Conservation (phyloP, 306 rosid species). For the Acacia melanoxylon region DNA sequence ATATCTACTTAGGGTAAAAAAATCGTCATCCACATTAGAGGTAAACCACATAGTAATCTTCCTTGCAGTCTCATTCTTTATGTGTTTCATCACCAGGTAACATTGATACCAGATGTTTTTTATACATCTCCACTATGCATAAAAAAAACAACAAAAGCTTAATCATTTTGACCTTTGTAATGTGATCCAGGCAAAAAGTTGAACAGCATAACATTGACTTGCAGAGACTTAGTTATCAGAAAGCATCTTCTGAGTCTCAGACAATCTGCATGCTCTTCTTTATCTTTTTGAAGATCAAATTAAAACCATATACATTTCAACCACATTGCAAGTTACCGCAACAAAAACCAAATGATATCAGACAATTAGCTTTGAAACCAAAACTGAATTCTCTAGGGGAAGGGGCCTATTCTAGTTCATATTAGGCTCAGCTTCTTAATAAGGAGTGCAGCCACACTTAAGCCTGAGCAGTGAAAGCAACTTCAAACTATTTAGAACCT, state of each 20-base stretch:
- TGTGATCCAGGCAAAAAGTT: background rate
- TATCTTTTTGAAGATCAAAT: background rate
- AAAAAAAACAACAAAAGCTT: background rate
- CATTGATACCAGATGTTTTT: background rate
- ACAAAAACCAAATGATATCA: background rate
- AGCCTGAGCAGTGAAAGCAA: conserved; percentile 11
- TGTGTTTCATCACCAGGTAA: background rate
- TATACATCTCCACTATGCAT: background rate
- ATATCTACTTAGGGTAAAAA: background rate
- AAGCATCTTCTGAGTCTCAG: background rate
- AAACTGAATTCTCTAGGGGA: conserved; percentile 3
- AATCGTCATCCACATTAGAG: background rate
- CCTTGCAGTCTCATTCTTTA: background rate
- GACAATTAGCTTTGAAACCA: conserved; percentile 16
- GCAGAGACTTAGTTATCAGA: background rate
- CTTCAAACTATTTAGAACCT: conserved; percentile 31
- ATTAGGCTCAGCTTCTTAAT: conserved; percentile 25
- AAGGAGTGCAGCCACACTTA: conserved; percentile 19
- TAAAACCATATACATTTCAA: background rate
- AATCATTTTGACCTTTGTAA: background rate
- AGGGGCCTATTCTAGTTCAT: conserved; percentile 14
- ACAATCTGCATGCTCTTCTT: background rate
- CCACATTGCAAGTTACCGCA: background rate
- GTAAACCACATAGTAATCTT: background rate
- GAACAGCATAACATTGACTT: background rate